Conservation (phyloP, 352 stramenopile species). For the Peronosclerospora sorghi region DNA sequence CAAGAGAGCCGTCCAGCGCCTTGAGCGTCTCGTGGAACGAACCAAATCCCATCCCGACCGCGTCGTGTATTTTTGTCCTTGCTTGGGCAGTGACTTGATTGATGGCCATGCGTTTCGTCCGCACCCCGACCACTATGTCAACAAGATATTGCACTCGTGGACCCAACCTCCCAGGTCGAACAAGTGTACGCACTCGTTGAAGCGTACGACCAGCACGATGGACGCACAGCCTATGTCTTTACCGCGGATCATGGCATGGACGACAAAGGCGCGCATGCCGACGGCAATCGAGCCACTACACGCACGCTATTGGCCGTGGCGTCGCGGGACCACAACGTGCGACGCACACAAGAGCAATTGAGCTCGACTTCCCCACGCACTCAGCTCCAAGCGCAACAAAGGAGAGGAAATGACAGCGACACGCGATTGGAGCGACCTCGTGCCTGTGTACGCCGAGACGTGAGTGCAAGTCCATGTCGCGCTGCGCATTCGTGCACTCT, state of each 20-base stretch:
- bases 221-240: constrained; percentile 67
- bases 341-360: constrained; percentile 9
- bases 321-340: constrained; percentile 25
- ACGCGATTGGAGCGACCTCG: constrained; percentile 27
- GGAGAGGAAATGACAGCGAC: constrained; percentile 33
- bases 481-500: constrained; percentile 55
- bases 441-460: constrained; percentile 48
- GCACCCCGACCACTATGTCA: constrained; percentile 63
- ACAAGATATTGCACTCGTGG: constrained; percentile 78
- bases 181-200: constrained; percentile 44
- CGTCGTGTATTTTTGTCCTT: constrained; percentile 73
- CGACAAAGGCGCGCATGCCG: constrained; percentile 67
- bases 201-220: constrained; percentile 59
- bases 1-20: no score
- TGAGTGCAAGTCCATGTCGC: constrained; percentile 81
- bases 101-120: constrained; percentile 77
- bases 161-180: constrained; percentile 65
- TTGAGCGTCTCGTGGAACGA: no score
- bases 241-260: constrained; percentile 82
- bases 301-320: constrained; percentile 67
- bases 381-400: constrained; percentile 45
- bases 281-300: constrained; percentile 74
- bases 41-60: no score
- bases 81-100: constrained; percentile 80
- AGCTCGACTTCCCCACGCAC: constrained; percentile 61